Evolutionary conservation across 768 basidiomycete genomes (phyloP).

Genomic region (Calocybe gangraenosa): DNA sequence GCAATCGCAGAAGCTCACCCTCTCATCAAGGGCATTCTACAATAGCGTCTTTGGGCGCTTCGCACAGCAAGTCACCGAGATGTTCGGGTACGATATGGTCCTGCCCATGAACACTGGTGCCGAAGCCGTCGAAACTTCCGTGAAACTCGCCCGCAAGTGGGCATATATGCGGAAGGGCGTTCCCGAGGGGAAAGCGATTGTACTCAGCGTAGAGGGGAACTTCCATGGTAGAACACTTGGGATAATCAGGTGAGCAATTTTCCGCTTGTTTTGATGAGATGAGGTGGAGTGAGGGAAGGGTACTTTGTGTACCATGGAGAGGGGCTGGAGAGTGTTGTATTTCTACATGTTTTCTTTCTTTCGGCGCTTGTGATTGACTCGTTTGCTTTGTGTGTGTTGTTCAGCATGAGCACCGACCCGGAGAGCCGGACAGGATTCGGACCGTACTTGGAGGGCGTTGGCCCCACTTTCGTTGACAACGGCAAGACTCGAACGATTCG

Average conservation of each 20-base stretch:
- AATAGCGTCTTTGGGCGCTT: constrained; percentile 90
- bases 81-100: constrained; percentile 93
- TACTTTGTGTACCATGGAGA: too few species aligned
- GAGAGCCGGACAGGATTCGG: constrained; percentile 86
- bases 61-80: constrained; percentile 75
- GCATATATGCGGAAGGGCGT: constrained; percentile 87
- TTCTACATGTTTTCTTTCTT: too few species aligned
- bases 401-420: constrained; percentile 92
- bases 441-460: constrained; percentile 83
- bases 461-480: constrained; percentile 66
- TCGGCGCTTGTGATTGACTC: too few species aligned
- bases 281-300: constrained; percentile 10
- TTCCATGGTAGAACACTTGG: constrained; percentile 95
- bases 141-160: constrained; percentile 98
- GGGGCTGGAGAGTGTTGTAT: too few species aligned
- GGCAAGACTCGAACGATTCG: constrained; percentile 59
- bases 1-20: constrained; percentile 87
- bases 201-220: constrained; percentile 84
- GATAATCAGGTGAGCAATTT: constrained; percentile 62
- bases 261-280: background rate
- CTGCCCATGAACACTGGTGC: constrained; percentile 99
- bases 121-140: constrained; percentile 95
- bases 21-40: constrained; percentile 96
- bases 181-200: constrained; percentile 75
- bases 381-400: constrained; percentile 11